Evolutionary conservation across 352 stramenopile species (phyloP), one percentile per base, ranked within the genome.

Genomic region (Globisporangium paddicum): DNA sequence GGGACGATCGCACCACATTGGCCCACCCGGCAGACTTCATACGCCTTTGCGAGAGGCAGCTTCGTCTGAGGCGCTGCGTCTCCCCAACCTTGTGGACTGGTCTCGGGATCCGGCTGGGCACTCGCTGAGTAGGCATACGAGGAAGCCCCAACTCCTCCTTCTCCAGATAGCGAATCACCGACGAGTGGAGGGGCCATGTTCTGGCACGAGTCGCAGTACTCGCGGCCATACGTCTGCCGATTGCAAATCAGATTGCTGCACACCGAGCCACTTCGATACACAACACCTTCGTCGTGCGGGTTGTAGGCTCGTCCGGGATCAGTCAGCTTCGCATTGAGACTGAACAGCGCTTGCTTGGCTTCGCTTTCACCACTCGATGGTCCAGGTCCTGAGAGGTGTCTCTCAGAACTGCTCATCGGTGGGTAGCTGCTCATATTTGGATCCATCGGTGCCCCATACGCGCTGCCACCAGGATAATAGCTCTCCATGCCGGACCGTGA

Each of bases 181-280:
- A n/a, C 65, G 44, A 87, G 60, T 21, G 75, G 75, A 13, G 75
- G 73, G 37, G 87, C 88, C 35, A 90, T 69, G 37, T 60, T 73
- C 60, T 86, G 77, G 46, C 80, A 90, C 1, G 67, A 66, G 11
- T 86, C 77, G 35, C 80, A 90, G 42, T 81, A 86, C 41, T 87
- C 77, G 5, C 68, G 66, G 0, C 74, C 75, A 55, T 78, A 86
- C 21, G 72, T 77, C 37, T 86, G 69, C 19, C 73, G 69, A 34
- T 68, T 63, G 54, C 80, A 90, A 23, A 85, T 86, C 34, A 71
- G 70, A 50, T 88, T 90, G 35, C 55, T 79, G 55, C 80, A 90
- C 26, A 58, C 19, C 19, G 52, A 41, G 5, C 35, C 40, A 30
- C 25, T 42, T 11, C 40, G 38, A 51, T 26, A 11, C n/a, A 62